phyloP scores from a whole-genome alignment of 1,139 yeast species.

The Tardiomyces blankii region DNA sequence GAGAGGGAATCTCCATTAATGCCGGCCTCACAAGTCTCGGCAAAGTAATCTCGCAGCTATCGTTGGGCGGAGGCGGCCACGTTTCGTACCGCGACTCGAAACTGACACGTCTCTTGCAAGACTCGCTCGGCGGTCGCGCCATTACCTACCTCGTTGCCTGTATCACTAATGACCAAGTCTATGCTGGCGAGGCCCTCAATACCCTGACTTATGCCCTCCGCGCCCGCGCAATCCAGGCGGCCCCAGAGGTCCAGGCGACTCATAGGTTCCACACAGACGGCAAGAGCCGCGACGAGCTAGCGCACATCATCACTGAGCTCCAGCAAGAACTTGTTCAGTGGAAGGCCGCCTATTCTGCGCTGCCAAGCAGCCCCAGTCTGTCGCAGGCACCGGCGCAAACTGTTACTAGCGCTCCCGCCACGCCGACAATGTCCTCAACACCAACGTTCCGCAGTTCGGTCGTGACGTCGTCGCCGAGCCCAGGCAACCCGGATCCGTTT shows the following conservation, averaged over 20 bases:
- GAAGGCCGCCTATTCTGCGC: slow-evolving; percentile 4
- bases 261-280: background rate
- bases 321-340: slow-evolving; percentile 14
- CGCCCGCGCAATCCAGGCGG: slow-evolving; percentile 27
- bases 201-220: slow-evolving; percentile 79
- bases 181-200: slow-evolving; percentile 59
- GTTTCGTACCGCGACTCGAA: slow-evolving; percentile 83
- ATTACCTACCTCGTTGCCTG: slow-evolving; percentile 76
- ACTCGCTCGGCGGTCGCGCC: slow-evolving; percentile 75
- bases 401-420: background rate
- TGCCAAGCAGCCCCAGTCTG: background rate
- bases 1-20: slow-evolving; percentile 72
- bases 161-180: slow-evolving; percentile 50
- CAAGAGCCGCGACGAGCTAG: slow-evolving; percentile 10
- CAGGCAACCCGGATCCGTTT: background rate
- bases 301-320: slow-evolving; percentile 10
- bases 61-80: slow-evolving; percentile 27
- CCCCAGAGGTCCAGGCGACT: slow-evolving; percentile 16
- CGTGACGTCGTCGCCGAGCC: slow-evolving; percentile 1
- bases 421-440: background rate
- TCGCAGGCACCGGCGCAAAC: background rate
- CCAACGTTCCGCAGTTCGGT: too few relatives aligned
- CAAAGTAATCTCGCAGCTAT: slow-evolving; percentile 63
- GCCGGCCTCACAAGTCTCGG: slow-evolving; percentile 77
- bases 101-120: slow-evolving; percentile 66